Conservation (phyloP, 305 asterid genomes). For the Solanum aculeatissimum region DNA sequence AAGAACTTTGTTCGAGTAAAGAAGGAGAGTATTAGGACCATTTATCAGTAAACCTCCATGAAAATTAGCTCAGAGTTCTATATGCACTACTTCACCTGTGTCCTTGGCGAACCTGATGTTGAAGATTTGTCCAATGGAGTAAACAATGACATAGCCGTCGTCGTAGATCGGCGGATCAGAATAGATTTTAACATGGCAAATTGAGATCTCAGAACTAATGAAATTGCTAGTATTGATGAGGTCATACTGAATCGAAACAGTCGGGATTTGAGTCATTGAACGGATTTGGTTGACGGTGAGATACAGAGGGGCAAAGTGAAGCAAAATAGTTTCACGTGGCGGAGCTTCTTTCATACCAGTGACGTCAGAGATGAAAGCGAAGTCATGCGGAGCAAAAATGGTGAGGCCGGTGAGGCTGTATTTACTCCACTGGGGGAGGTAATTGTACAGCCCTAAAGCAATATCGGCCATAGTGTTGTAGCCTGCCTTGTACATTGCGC, state of each 20-base stretch:
- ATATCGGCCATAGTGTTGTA: not conserved
- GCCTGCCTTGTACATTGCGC: not conserved
- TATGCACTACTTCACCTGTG: not conserved
- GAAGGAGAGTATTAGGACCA: not conserved
- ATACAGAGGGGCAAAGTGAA: not conserved
- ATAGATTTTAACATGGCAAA: not conserved
- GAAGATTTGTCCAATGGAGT: not conserved
- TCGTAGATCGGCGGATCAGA: not conserved
- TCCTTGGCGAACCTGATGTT: not conserved
- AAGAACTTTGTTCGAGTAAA: not conserved
- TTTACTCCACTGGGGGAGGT: not conserved
- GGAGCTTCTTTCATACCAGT: not conserved
- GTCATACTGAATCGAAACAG: not conserved
- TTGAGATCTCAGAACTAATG: not conserved
- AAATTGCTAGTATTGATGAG: not conserved
- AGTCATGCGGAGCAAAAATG: not conserved
- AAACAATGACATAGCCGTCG: not conserved
- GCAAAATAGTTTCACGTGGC: not conserved
- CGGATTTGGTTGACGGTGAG: not conserved
- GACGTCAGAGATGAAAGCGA: not conserved
- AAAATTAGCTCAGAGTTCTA: not conserved
- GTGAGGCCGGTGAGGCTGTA: not conserved
- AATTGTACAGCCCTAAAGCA: not conserved
- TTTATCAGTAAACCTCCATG: not conserved
- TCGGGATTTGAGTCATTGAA: not conserved